Evolutionary conservation across 2,329 filamentous ascomycete genomes (phyloP).

Genomic region (Cordyceps militaris): DNA sequence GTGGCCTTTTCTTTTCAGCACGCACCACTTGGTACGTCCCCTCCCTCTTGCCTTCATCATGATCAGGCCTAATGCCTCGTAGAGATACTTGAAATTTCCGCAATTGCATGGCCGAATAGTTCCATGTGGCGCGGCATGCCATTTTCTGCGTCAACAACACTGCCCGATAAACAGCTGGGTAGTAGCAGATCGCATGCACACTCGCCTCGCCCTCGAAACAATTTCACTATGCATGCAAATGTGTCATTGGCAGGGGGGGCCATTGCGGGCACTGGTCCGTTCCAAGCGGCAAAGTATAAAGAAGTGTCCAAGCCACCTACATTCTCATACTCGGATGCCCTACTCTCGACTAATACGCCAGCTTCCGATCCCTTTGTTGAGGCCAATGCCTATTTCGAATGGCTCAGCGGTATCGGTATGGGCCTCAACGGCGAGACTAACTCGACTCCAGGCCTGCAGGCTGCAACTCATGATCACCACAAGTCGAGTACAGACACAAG

Average conservation of each 20-base stretch:
- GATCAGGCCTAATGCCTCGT: conserved; percentile 11
- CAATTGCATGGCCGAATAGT: conserved; percentile 74
- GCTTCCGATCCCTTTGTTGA: conserved; percentile 19
- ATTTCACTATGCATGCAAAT: not conserved
- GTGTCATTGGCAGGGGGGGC: not conserved
- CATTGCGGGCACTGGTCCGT: not conserved
- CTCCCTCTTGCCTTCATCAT: not conserved
- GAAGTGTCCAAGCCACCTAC: not conserved
- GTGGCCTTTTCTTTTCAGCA: conserved; percentile 80
- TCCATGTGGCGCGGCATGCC: conserved; percentile 56
- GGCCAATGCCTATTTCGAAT: conserved; percentile 23
- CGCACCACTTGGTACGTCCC: conserved; percentile 61
- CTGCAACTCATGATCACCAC: not conserved
- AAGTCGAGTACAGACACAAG: conserved; percentile 32
- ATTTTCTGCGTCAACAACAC: conserved; percentile 33
- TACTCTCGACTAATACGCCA: not conserved
- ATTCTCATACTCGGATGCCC: not conserved
- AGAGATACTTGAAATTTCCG: conserved; percentile 64
- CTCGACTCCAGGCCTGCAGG: not conserved
- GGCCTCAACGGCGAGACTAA: not conserved
- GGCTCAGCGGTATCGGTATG: conserved; percentile 19
- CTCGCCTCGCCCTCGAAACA: conserved; percentile 40
- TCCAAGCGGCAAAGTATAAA: not conserved
- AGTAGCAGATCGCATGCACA: conserved; percentile 54
- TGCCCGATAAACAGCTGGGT: conserved; percentile 35